These are phyloP conservation scores for Kitagawia praeruptora DNA, from an alignment of 129 eudicot species.

Conservation along the genomic window DNA sequence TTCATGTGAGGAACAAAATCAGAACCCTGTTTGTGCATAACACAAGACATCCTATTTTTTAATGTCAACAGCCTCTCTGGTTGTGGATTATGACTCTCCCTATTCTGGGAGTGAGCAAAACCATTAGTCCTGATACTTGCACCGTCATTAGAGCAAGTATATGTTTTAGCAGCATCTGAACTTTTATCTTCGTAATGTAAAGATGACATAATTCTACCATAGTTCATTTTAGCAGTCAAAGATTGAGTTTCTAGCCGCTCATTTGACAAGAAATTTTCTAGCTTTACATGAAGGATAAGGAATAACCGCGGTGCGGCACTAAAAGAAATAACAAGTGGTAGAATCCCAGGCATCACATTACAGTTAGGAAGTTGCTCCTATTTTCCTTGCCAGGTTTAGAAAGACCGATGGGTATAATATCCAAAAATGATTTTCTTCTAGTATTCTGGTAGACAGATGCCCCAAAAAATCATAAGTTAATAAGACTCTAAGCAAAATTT, in stretches of 20 bases:
- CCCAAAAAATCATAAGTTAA: background rate
- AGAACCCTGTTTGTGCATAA: too few species aligned
- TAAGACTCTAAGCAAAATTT: background rate
- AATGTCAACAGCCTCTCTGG: constrained; percentile 2
- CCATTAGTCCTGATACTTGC: background rate
- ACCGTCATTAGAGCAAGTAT: background rate
- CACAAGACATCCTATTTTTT: background rate
- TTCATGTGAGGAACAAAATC: too few species aligned
- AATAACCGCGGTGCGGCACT: constrained; percentile 75
- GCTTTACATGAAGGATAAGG: constrained; percentile 59
- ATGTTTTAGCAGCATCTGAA: background rate
- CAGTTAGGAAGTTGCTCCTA: constrained; percentile 22
- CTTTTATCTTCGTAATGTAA: background rate
- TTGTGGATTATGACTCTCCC: background rate
- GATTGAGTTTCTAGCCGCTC: background rate
- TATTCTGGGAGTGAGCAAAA: background rate
- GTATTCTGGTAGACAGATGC: constrained; percentile 1
- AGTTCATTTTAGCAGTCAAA: background rate
- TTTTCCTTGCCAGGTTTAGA: constrained; percentile 23
- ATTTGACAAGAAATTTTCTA: constrained; percentile 4
- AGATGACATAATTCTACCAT: background rate
- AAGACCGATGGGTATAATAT: constrained; percentile 23
- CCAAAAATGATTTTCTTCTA: background rate
- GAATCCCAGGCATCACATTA: constrained; percentile 17
- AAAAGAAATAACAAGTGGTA: constrained; percentile 63